phyloP scores from a whole-genome alignment of 129 eudicot genomes.

The Tagetes patula region DNA sequence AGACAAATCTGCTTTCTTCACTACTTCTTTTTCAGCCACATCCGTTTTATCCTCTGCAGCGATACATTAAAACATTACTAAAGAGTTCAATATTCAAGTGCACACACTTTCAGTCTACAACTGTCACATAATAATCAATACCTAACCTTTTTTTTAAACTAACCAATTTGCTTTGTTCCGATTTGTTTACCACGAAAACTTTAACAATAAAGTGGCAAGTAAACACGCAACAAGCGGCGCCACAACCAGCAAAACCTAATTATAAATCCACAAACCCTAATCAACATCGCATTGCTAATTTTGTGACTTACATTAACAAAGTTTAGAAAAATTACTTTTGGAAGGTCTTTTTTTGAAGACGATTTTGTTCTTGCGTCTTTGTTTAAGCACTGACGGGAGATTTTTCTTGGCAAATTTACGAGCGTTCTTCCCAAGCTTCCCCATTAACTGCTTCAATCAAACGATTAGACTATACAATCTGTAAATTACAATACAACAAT shows the following conservation, averaged over 20 bases:
- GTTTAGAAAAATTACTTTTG: conserved; percentile 39
- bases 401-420: conserved; percentile 94
- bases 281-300: conserved; percentile 10
- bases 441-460: conserved; percentile 43
- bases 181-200: too few relatives aligned
- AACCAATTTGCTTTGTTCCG: too few relatives aligned
- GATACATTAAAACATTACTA: conserved; percentile 1
- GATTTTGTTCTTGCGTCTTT: conserved; percentile 59
- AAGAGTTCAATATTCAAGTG: too few relatives aligned
- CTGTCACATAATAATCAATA: too few relatives aligned
- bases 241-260: background rate
- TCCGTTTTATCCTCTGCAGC: conserved; percentile 45
- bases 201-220: too few relatives aligned
- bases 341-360: conserved; percentile 52
- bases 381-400: conserved; percentile 64
- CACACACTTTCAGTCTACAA: too few relatives aligned
- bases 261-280: background rate
- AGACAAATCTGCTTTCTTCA: conserved; percentile 29
- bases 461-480: conserved; percentile 19
- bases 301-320: background rate
- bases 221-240: too few relatives aligned
- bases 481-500: background rate
- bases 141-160: too few relatives aligned
- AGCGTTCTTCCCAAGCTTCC: conserved; percentile 95
- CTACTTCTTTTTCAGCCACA: conserved; percentile 47